A percentile compares a stretch with the other conserved stretches of the same genome.
These are phyloP conservation scores for Cucumis sativus DNA, from an alignment of 306 rosid species.

Conservation along the genomic window Cucumber_9930_V3 NC_026657.2:8977001-8977500, in stretches of 20 bases:
- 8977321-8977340: neutral
- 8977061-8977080: neutral
- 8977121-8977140: neutral
- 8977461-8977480: neutral
- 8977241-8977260: neutral
- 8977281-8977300: neutral
- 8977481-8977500: neutral
- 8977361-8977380: slow-evolving; percentile 40
- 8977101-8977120: neutral
- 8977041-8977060: neutral
- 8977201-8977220: neutral
- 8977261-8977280: neutral
- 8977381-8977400: slow-evolving; percentile 31
- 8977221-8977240: neutral
- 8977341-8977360: slow-evolving; percentile 34
- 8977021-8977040: neutral
- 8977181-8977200: neutral
- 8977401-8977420: slow-evolving; percentile 14
- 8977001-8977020: neutral
- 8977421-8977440: neutral
- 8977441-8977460: neutral
- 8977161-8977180: neutral
- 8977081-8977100: neutral
- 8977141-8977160: neutral
- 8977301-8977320: neutral